Evolutionary conservation across 352 stramenopile species (phyloP), one percentile per base, ranked within the genome.

Genomic region (Globisporangium yorkense): DNA sequence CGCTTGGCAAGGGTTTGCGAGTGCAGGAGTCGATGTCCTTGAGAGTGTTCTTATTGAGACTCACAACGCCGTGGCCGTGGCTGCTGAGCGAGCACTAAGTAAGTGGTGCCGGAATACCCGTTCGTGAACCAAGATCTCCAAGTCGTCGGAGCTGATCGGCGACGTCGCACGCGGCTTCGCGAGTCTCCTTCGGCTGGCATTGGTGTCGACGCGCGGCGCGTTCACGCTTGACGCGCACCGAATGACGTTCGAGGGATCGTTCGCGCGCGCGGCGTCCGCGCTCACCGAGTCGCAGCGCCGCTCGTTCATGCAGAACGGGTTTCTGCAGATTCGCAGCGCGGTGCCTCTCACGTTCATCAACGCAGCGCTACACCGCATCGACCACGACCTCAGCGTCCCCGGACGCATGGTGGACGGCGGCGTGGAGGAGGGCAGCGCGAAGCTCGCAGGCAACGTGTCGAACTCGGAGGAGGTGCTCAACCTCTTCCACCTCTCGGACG

Each of bases 221-320:
- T 87, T 90, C 40, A 63, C 69, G 13, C 43, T 91, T 27, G 69
- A 89, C 31, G 51, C 63, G 8, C 53, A 61, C 1, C 60, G 68
- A 7, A 76, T 70, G 47, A 33, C 64, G 16, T 67, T 88, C 51
- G 29, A 64, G 57, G 62, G 56, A 13, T 39, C 24, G 18, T 60
- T 67, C 45, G 27, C 21, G 20, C 41, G 45, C 20, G 57, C 54
- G 20, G 45, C 63, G 10, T 79, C 70, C 1, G 61, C 77, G 8
- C 60, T 93, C 43, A 77, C 66, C 24, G 66, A 82, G 21, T 88
- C 77, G 0, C 84, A 93, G 53, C 70, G 72, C 56, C 74, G 61
- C 13, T 71, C 69, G 21, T 93, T 93, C 63, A 84, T 86, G 61
- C 70, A 74, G 47, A 77, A 93, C 35, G 84, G 84, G n/a, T 91